Conservation (phyloP, 2,329 filamentous ascomycete species). For the Colletotrichum navitas region DNA sequence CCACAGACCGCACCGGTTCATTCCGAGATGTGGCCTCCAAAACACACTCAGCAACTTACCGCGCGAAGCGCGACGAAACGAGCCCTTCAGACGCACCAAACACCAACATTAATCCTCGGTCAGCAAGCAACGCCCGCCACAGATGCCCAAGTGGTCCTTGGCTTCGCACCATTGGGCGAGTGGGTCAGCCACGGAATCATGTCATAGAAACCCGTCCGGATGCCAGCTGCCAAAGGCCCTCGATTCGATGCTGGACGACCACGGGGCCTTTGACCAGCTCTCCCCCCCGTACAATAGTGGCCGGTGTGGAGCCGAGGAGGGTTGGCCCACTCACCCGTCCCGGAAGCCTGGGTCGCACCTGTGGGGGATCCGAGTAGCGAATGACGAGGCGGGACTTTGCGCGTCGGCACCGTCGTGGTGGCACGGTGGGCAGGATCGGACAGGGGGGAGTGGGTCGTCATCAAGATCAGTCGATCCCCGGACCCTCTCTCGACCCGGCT, state of each 20-base stretch:
- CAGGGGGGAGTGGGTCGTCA: conserved; percentile 1
- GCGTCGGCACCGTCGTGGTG: conserved; percentile 4
- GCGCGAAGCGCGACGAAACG: no score
- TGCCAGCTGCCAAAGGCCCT: neutral
- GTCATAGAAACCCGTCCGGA: conserved; percentile 14
- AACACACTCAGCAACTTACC: neutral
- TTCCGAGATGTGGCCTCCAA: no score
- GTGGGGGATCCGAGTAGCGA: conserved; percentile 11
- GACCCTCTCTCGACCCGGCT: neutral
- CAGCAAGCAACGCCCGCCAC: conserved; percentile 3
- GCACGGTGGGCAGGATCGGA: neutral
- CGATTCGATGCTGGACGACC: neutral
- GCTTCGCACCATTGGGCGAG: neutral
- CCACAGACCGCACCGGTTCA: neutral
- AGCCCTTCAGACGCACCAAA: neutral
- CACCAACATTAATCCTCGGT: neutral
- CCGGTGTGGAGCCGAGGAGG: conserved; percentile 13
- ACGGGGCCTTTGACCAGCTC: neutral
- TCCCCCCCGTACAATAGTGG: neutral
- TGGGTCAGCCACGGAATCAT: neutral
- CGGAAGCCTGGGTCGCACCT: conserved; percentile 17
- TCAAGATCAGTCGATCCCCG: conserved; percentile 1
- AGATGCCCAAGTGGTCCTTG: neutral
- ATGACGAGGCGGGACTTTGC: conserved; percentile 10
- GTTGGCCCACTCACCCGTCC: neutral